Evolutionary conservation across 2,329 filamentous ascomycete genomes (phyloP).

Genomic region (Cladophialophora carrionii): DNA sequence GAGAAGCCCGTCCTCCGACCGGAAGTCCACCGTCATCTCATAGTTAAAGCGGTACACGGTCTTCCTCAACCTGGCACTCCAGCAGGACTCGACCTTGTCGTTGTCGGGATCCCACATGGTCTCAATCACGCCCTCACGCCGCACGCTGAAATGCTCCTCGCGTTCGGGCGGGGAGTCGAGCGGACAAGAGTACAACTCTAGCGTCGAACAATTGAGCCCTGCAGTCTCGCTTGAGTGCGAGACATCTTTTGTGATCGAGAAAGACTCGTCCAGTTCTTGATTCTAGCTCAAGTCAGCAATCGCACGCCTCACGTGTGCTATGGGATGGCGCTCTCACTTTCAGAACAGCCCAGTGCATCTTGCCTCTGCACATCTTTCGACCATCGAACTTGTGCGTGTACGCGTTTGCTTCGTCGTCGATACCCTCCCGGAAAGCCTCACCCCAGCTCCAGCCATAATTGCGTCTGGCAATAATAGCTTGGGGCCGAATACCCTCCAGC

Average conservation of each 20-base stretch:
- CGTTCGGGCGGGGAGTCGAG: neutral
- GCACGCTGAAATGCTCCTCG: neutral
- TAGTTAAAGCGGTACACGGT: neutral
- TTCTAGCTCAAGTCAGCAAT: neutral
- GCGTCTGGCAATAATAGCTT: conserved; percentile 1
- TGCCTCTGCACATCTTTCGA: neutral
- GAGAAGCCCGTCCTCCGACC: neutral
- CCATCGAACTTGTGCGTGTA: conserved; percentile 3
- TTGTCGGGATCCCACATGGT: neutral
- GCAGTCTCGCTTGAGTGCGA: neutral
- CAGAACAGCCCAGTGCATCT: conserved; percentile 6
- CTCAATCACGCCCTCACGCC: neutral
- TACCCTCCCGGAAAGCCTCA: conserved; percentile 4
- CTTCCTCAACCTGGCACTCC: neutral
- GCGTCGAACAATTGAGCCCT: neutral
- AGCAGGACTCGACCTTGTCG: neutral
- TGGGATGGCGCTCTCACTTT: neutral
- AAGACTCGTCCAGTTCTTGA: conserved; percentile 6
- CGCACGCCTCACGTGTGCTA: neutral
- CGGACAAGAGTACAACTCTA: neutral
- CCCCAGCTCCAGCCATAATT: conserved; percentile 7
- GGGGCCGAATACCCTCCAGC: neutral
- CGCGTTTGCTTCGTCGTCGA: conserved; percentile 7
- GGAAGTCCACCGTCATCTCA: neutral
- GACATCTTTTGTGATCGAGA: neutral